phyloP scores from a whole-genome alignment of 495 filamentous ascomycete genomes.

The Penicillium waksmanii region DNA sequence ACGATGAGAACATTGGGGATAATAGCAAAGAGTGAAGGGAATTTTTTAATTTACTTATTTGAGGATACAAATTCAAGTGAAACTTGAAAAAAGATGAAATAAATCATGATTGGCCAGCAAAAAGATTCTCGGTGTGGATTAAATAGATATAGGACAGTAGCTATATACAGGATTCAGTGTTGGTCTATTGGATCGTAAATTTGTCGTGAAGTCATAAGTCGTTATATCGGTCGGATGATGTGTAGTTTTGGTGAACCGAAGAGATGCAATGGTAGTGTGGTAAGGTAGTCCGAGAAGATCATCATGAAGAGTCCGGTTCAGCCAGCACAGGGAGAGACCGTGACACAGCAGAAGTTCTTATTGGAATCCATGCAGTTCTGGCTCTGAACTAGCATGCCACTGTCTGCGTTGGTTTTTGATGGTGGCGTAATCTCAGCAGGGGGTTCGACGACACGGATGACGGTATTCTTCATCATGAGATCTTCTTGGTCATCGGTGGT shows the following conservation, averaged over 20 bases:
- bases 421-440: background rate
- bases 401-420: background rate
- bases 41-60: background rate
- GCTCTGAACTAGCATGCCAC: background rate
- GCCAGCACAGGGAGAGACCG: background rate
- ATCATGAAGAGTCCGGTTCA: background rate
- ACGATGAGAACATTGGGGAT: background rate
- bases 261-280: background rate
- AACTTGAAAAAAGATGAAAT: background rate
- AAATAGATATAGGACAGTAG: constrained; percentile 12
- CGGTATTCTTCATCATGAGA: background rate
- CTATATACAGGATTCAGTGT: constrained; percentile 28
- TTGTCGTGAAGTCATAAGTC: constrained; percentile 25
- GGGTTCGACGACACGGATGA: background rate
- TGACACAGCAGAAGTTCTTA: constrained; percentile 2
- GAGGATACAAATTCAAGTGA: background rate
- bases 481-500: background rate
- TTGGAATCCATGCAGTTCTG: background rate
- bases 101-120: constrained; percentile 22
- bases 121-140: constrained; percentile 15
- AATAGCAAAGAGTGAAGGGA: background rate
- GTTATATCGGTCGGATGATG: constrained; percentile 16
- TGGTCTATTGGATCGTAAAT: constrained; percentile 17
- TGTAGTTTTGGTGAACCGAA: background rate
- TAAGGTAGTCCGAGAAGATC: background rate